phyloP scores from a whole-genome alignment of 202 grass and related monocot species.

The Carex sylvatica region DNA sequence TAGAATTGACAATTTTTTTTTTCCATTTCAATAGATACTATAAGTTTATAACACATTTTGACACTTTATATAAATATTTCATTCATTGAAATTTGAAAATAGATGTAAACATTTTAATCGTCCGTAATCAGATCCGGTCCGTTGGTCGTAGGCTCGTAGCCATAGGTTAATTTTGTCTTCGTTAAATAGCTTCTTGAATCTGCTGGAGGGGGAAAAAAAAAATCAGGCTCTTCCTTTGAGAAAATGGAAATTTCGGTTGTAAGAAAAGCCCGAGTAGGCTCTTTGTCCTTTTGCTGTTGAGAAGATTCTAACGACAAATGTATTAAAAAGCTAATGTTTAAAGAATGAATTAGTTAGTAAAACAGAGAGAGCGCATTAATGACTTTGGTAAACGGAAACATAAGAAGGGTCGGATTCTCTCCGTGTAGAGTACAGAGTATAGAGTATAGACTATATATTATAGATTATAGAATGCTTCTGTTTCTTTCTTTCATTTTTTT shows the following conservation, averaged over 20 bases:
- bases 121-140: not conserved
- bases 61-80: too few species aligned
- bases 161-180: not conserved
- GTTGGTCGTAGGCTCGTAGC: not conserved
- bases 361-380: not conserved
- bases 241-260: not conserved
- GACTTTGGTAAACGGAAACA: not conserved
- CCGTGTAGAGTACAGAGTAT: not conserved
- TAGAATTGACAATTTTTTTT: too few species aligned
- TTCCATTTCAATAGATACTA: too few species aligned
- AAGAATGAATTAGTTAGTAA: not conserved
- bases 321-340: not conserved
- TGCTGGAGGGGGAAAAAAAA: too few species aligned
- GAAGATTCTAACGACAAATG: conserved; percentile 53
- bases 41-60: too few species aligned
- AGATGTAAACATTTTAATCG: too few species aligned
- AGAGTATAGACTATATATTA: too few species aligned
- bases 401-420: not conserved
- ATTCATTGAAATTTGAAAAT: too few species aligned
- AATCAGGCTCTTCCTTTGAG: not conserved
- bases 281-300: conserved; percentile 48
- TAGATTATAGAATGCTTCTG: not conserved
- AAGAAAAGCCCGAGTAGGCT: not conserved
- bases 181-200: too few species aligned
- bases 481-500: too few species aligned